These are phyloP conservation scores for Tilletia caries DNA, from an alignment of 1,284 basidiomycete species.

Conservation along the genomic window DNA sequence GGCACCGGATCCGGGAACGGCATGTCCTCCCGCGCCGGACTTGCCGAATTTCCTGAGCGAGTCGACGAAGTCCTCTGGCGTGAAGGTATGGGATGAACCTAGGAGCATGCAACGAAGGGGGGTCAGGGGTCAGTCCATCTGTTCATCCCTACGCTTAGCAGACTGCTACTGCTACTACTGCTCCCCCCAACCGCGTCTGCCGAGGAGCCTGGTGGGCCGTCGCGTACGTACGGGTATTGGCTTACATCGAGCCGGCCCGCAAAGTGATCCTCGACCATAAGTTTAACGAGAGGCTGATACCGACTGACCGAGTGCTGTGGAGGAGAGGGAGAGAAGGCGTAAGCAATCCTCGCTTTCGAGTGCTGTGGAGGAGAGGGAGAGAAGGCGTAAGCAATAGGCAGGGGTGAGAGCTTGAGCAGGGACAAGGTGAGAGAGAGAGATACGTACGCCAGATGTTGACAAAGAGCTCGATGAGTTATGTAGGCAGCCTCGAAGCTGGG, in stretches of 20 bases:
- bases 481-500: conserved; percentile 59
- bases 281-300: conserved; percentile 80
- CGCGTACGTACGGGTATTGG: conserved; percentile 86
- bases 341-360: too few relatives aligned
- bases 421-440: too few relatives aligned
- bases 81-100: conserved; percentile 87
- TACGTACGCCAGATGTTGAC: conserved; percentile 48
- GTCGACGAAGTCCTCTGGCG: conserved; percentile 78
- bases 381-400: too few relatives aligned
- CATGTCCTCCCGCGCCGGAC: conserved; percentile 23
- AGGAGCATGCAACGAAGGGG: neutral
- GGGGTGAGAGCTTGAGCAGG: too few relatives aligned
- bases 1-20: neutral
- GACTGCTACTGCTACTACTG: too few relatives aligned
- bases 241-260: conserved; percentile 71
- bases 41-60: conserved; percentile 65
- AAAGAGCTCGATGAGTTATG: conserved; percentile 58
- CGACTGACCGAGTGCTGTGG: conserved; percentile 84
- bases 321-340: too few relatives aligned
- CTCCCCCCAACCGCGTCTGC: too few relatives aligned
- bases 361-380: too few relatives aligned
- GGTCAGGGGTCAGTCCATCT: too few relatives aligned
- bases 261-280: conserved; percentile 83
- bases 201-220: too few relatives aligned
- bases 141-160: too few relatives aligned